Evolutionary conservation across 1,284 basidiomycete species (phyloP), one percentile per base, ranked within the genome.

Genomic region (Apiotrichum laibachii): DNA sequence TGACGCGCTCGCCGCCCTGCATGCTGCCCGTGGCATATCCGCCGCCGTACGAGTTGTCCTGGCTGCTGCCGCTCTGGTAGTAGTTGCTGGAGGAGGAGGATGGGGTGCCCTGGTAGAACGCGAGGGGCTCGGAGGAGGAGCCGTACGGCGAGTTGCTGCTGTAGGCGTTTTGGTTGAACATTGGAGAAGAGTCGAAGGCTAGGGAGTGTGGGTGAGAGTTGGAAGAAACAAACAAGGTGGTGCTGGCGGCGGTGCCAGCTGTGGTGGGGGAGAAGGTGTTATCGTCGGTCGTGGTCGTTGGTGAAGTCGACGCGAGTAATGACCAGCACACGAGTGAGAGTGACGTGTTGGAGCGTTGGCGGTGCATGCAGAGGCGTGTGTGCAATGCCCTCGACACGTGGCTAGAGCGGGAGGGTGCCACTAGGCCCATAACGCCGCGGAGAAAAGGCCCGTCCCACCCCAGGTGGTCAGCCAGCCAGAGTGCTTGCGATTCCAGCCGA

Each of bases 1-100:
- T 85, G 46, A 71, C 52, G 22, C 67, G 52, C 35, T 67, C 67
- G 51, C 50, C 62, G 44, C 64, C 64, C 69, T 76, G 71, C 58
- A 58, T 59, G 31, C 43, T 57, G 5, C 60, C 60, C 60, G 56
- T 57, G 47, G 35, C 43, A 13, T 44, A 58, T 21, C 45, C 52
- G 31, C 50, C 43, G 50, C 55, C 55, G 31, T 39, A 40, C 7
- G 31, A 42, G 21, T 19, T 37, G 40, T 53, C 60, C 37, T 56
- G 53, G 34, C 37, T 33, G 50, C 34, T 47, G 3, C 40, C 47
- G 21, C 22, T 21, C 31, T 47, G 37, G 51, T 53, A 45, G 55
- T 47, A 48, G 47, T 56, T 49, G 57, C 51, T 44, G 10, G 47
- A 37, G 18, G 47, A 15, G 42, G 42, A 46, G 21, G 59, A 50